Conservation (phyloP, 495 filamentous ascomycete genomes). For the Talaromyces trachyspermus region DNA sequence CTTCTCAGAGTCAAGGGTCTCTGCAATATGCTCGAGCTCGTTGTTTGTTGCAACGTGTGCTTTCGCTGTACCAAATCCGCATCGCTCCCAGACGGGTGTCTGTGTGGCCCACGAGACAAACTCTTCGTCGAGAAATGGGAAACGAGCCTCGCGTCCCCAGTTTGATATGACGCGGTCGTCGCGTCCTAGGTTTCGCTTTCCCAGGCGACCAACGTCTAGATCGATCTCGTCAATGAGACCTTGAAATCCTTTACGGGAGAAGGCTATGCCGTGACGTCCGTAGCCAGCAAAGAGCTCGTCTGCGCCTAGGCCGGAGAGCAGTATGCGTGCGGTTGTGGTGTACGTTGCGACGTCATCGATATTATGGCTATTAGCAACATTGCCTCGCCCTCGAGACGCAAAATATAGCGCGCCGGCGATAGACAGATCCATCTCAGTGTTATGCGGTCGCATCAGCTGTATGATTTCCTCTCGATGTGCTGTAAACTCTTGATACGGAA, state of each 20-base stretch:
- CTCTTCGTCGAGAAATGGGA: slow-evolving; percentile 83
- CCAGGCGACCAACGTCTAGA: slow-evolving; percentile 78
- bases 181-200: slow-evolving; percentile 86
- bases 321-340: slow-evolving; percentile 66
- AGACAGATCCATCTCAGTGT: slow-evolving; percentile 99
- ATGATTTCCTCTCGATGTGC: slow-evolving; percentile 62
- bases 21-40: slow-evolving; percentile 1
- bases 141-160: slow-evolving; percentile 88
- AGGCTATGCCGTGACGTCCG: slow-evolving; percentile 73
- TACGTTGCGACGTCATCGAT: slow-evolving; percentile 33
- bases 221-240: slow-evolving; percentile 78
- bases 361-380: slow-evolving; percentile 15
- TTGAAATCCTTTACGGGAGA: slow-evolving; percentile 52
- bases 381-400: slow-evolving; percentile 70
- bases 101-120: slow-evolving; percentile 74
- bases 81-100: slow-evolving; percentile 73
- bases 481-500: slow-evolving; percentile 70
- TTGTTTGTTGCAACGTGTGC: slow-evolving; percentile 9
- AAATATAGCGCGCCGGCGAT: slow-evolving; percentile 92
- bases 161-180: slow-evolving; percentile 87
- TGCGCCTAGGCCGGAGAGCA: slow-evolving; percentile 88
- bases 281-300: slow-evolving; percentile 97
- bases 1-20: slow-evolving; percentile 65
- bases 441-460: slow-evolving; percentile 79
- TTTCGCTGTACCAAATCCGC: slow-evolving; percentile 49